phyloP scores from a whole-genome alignment of 192 early-diverging fungal species.

The Nowakowskiella sp. region DNA sequence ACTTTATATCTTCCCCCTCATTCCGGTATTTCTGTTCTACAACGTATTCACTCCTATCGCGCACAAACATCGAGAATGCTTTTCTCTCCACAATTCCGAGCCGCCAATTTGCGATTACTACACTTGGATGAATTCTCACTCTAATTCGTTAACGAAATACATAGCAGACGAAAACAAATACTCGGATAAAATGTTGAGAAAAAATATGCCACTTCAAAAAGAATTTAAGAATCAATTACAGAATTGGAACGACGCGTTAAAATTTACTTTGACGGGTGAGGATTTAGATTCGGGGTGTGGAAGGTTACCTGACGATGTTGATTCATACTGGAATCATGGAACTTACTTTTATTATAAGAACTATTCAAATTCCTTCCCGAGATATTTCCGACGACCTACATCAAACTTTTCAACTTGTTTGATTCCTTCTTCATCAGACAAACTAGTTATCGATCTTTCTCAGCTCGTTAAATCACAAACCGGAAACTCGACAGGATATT shows the following conservation, averaged over 20 bases:
- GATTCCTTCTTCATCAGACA: background rate
- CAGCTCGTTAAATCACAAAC: background rate
- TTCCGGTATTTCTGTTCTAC: background rate
- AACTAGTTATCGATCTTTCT: background rate
- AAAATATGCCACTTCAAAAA: constrained; percentile 1
- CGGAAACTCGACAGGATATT: background rate
- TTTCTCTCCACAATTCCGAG: background rate
- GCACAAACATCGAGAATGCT: background rate
- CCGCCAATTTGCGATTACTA: constrained; percentile 17
- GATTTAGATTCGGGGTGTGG: no score
- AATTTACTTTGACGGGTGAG: background rate
- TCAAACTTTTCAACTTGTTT: constrained; percentile 4
- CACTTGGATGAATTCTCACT: constrained; percentile 18
- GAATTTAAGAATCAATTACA: constrained; percentile 3
- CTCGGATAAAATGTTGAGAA: constrained; percentile 11
- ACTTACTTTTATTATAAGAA: no score
- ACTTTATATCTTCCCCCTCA: background rate
- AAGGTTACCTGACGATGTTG: no score
- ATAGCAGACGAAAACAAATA: constrained; percentile 24
- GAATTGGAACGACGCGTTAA: constrained; percentile 2
- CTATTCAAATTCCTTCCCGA: no score
- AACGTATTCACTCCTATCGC: background rate
- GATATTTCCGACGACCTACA: constrained; percentile 3
- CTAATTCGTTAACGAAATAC: constrained; percentile 17
- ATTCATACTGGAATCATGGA: no score